phyloP scores from a whole-genome alignment of 306 rosid species.

The Prunus mongolica region DNA sequence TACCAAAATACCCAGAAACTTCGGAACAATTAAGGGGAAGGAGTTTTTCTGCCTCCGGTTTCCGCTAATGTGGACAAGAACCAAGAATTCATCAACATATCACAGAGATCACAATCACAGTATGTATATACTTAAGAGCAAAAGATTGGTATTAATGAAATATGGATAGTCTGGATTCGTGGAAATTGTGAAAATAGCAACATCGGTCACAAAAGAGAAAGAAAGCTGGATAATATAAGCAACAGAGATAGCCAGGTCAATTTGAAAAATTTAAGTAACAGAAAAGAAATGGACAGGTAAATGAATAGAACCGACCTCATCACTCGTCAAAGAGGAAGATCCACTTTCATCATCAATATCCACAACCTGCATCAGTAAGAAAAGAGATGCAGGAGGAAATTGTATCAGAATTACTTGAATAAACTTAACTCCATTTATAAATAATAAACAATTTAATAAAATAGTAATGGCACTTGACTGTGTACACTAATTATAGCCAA shows the following conservation, averaged over 20 bases:
- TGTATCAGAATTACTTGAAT: constrained; percentile 1
- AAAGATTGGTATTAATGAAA: not conserved
- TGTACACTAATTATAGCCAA: not conserved
- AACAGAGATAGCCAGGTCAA: not conserved
- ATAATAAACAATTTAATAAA: not conserved
- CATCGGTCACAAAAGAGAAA: not conserved
- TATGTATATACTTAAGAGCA: too few relatives aligned
- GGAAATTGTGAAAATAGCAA: not conserved
- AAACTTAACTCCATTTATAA: not conserved
- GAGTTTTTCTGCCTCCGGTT: not conserved
- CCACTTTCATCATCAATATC: constrained; percentile 33
- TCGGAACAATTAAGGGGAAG: not conserved
- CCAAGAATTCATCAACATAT: not conserved
- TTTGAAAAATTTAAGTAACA: not conserved
- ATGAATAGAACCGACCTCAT: constrained; percentile 35
- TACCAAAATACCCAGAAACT: not conserved
- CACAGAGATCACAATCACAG: not conserved
- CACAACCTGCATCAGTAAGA: constrained; percentile 39
- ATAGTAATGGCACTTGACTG: not conserved
- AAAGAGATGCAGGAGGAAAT: not conserved
- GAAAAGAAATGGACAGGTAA: not conserved
- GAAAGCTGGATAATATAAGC: not conserved
- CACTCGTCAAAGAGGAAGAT: constrained; percentile 35
- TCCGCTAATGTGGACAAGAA: not conserved
- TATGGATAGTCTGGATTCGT: not conserved